Evolutionary conservation across 2,329 filamentous ascomycete species (phyloP).

Genomic region (Aspergillus sp.): DNA sequence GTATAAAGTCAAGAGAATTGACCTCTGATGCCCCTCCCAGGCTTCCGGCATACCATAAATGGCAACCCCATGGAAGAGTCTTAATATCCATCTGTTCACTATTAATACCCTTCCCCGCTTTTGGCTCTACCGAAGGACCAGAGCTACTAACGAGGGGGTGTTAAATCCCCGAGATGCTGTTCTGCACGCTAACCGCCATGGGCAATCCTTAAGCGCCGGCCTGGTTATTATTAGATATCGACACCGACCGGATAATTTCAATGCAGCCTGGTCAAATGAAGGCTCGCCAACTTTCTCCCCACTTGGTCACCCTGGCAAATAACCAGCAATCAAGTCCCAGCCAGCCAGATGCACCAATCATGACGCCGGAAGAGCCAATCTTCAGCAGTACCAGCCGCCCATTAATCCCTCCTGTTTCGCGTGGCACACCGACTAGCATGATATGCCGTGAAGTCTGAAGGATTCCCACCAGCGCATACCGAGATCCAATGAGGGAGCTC

Average conservation of each 20-base stretch:
- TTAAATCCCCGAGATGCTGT: conserved; percentile 7
- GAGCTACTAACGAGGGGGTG: neutral
- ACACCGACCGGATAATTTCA: conserved; percentile 22
- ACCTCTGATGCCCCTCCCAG: neutral
- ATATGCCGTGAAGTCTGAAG: conserved; percentile 6
- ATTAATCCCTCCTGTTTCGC: conserved; percentile 24
- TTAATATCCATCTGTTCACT: neutral
- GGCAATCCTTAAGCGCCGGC: conserved; percentile 23
- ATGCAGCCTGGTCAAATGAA: conserved; percentile 2
- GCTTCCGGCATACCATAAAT: neutral
- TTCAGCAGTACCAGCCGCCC: conserved; percentile 18
- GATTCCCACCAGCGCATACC: conserved; percentile 23
- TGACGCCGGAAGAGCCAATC: neutral
- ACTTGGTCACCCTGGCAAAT: neutral
- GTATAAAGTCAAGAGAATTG: no score
- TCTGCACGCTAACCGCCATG: conserved; percentile 26
- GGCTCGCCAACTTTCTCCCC: neutral
- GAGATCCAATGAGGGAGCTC: conserved; percentile 21
- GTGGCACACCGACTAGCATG: conserved; percentile 19
- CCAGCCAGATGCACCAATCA: conserved; percentile 13
- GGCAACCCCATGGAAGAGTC: neutral
- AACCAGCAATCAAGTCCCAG: conserved; percentile 1
- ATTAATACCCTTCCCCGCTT: neutral
- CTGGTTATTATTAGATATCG: conserved; percentile 19
- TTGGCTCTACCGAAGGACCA: neutral